Conservation (phyloP, 192 early-diverging fungal genomes). For the Backusella tuberculispora region DNA sequence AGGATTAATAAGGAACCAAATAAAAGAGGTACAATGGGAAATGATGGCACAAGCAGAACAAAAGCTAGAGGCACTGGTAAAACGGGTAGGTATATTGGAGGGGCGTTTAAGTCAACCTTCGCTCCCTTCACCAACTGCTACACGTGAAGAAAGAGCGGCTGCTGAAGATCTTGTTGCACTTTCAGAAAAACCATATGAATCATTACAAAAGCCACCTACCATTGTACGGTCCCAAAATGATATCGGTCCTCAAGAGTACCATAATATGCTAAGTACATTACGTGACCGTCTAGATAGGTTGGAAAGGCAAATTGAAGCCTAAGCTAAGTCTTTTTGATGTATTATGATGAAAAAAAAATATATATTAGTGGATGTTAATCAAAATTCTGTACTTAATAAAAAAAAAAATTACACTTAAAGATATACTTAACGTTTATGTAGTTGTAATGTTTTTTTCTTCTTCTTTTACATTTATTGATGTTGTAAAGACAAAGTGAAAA, state of each 20-base stretch:
- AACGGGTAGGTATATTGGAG: conserved; percentile 28
- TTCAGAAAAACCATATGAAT: background rate
- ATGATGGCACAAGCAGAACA: conserved; percentile 55
- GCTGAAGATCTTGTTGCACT: conserved; percentile 7
- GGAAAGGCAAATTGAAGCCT: conserved; percentile 36
- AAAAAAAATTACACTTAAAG: no score
- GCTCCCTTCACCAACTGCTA: conserved; percentile 4
- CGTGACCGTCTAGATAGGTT: conserved; percentile 39
- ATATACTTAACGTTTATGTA: no score
- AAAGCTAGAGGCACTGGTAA: conserved; percentile 39
- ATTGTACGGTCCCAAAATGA: conserved; percentile 45
- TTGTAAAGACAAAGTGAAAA: no score
- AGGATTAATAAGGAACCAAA: conserved; percentile 72
- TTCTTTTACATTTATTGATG: no score
- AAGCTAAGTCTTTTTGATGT: background rate
- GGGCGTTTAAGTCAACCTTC: background rate
- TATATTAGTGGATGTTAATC: background rate
- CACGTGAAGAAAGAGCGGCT: conserved; percentile 16
- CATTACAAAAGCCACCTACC: conserved; percentile 34
- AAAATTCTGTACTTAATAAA: background rate
- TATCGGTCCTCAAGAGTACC: conserved; percentile 37
- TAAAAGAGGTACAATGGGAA: conserved; percentile 74
- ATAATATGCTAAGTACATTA: conserved; percentile 34
- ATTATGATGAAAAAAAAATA: background rate
- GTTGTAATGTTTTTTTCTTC: no score